Conservation (phyloP, 2,329 filamentous ascomycete species). For the Fusarium sambucinum region DNA sequence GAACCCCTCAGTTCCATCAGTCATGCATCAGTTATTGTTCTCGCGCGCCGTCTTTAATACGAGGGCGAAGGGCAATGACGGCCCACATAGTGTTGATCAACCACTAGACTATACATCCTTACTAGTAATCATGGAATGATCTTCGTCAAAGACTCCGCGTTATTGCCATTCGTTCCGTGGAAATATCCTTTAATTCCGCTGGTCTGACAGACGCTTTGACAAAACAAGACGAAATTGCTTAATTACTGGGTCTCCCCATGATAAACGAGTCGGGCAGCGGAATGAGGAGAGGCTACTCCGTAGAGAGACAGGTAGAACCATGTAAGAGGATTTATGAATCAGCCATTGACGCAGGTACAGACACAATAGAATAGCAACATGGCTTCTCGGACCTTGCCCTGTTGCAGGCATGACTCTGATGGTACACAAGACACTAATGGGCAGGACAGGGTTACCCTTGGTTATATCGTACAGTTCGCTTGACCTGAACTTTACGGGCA, state of each 20-base stretch:
- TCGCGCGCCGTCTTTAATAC: not conserved
- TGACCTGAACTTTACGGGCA: not conserved
- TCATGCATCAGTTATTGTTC: not conserved
- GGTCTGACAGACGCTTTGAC: not conserved
- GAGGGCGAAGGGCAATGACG: not conserved
- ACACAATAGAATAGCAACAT: not conserved
- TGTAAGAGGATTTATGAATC: not conserved
- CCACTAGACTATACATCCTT: conserved; percentile 3
- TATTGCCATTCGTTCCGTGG: not conserved
- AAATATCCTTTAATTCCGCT: not conserved
- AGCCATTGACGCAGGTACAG: not conserved
- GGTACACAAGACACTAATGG: not conserved
- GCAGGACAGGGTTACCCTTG: not conserved
- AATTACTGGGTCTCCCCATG: not conserved
- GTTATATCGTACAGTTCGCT: not conserved
- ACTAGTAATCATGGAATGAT: not conserved
- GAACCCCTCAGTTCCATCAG: not conserved
- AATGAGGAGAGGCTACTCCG: not conserved
- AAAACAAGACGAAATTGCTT: too few species aligned
- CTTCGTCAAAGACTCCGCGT: conserved; percentile 11
- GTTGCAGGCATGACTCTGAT: not conserved
- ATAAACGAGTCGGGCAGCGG: conserved; percentile 4
- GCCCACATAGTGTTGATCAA: not conserved
- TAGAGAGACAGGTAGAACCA: not conserved
- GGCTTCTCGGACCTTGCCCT: not conserved